phyloP scores from a whole-genome alignment of 2,329 filamentous ascomycete species.

The Exophiala sp. region DNA sequence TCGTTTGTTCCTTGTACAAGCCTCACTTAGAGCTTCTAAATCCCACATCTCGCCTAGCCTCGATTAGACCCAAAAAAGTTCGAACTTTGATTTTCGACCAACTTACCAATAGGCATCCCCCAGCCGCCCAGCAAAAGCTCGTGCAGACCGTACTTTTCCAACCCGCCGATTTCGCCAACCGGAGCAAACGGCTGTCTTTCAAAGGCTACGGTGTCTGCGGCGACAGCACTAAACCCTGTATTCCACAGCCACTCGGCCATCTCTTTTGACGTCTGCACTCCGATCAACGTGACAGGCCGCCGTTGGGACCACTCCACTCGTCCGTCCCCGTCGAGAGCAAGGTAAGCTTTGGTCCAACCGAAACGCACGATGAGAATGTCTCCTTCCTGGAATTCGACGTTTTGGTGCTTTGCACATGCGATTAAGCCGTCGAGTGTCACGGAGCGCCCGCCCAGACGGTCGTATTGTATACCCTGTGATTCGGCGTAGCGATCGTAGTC shows the following conservation, averaged over 20 bases:
- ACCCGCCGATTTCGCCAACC: neutral
- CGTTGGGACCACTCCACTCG: neutral
- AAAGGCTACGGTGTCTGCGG: conserved; percentile 31
- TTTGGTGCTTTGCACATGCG: conserved; percentile 13
- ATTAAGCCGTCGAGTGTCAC: conserved; percentile 20
- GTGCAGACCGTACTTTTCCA: conserved; percentile 1
- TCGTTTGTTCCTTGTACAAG: conserved; percentile 32
- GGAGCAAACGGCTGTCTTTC: conserved; percentile 5
- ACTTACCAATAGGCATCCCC: conserved; percentile 29
- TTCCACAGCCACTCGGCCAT: conserved; percentile 34
- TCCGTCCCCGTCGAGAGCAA: conserved; percentile 1
- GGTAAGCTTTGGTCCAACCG: conserved; percentile 23
- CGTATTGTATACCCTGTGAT: conserved; percentile 33
- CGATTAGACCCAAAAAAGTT: no score
- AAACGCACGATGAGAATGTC: conserved; percentile 27
- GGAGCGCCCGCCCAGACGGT: conserved; percentile 37
- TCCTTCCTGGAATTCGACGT: conserved; percentile 18
- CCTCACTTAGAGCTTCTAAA: conserved; percentile 36
- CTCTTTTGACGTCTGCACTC: conserved; percentile 27
- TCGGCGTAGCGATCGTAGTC: conserved; percentile 44
- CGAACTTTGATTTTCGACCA: no score
- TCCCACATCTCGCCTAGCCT: conserved; percentile 33
- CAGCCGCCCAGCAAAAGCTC: conserved; percentile 25
- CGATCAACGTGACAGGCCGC: neutral
- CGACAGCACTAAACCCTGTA: conserved; percentile 32